phyloP scores from a whole-genome alignment of 148 eudicot genomes.

The Amaranthus hypochondriacus region DNA sequence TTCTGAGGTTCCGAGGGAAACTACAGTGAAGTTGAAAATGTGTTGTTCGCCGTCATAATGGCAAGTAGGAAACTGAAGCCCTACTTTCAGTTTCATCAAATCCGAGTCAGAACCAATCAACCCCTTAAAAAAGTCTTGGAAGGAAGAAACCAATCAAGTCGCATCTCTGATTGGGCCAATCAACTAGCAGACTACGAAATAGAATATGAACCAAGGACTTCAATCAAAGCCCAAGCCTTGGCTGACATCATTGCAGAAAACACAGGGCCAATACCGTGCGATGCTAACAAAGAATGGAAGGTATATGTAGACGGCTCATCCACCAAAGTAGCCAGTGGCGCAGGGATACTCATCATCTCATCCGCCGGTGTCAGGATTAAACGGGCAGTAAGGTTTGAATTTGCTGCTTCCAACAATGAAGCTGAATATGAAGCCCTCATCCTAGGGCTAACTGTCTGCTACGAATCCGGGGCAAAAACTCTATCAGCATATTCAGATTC shows the following conservation, averaged over 20 bases:
- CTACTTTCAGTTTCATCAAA: too few species aligned
- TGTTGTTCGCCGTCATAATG: background rate
- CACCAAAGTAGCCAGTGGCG: background rate
- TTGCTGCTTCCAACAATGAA: background rate
- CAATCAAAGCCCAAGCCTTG: too few species aligned
- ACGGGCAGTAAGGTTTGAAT: background rate
- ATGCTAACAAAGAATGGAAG: too few species aligned
- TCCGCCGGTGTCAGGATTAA: background rate
- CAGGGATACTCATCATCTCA: background rate
- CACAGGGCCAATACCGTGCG: too few species aligned
- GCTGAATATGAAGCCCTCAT: background rate
- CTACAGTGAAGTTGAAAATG: background rate
- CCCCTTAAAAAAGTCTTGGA: too few species aligned
- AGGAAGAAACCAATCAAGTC: too few species aligned
- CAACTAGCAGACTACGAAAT: too few species aligned
- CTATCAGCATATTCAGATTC: background rate
- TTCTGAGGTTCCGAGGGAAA: too few species aligned
- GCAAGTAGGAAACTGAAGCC: background rate
- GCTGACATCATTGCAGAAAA: too few species aligned
- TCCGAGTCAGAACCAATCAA: too few species aligned
- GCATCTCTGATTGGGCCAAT: too few species aligned
- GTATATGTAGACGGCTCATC: background rate
- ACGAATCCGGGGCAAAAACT: background rate
- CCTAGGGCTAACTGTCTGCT: background rate
- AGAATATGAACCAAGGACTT: too few species aligned